Conservation (phyloP, 208 protist species). For the Leishmania guyanensis region DNA sequence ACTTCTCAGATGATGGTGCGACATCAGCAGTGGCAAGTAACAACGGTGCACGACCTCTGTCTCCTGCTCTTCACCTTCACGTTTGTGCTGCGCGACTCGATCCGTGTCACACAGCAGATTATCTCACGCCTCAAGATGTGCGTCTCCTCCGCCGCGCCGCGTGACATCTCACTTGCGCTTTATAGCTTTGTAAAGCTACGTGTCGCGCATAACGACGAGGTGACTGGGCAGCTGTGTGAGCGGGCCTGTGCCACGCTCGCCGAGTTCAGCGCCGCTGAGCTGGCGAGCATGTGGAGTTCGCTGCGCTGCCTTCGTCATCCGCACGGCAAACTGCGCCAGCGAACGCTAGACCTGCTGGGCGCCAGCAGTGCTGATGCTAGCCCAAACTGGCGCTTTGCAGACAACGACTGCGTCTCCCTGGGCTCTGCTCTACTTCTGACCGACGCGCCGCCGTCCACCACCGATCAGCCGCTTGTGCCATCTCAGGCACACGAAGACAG, state of each 20-base stretch:
- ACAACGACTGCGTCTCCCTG: constrained; percentile 33
- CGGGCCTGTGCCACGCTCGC: constrained; percentile 52
- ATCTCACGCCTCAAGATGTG: constrained; percentile 77
- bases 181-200: constrained; percentile 81
- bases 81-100: constrained; percentile 76
- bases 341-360: constrained; percentile 23
- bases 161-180: constrained; percentile 70
- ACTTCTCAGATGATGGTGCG: constrained; percentile 9
- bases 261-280: constrained; percentile 63
- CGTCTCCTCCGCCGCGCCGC: constrained; percentile 44
- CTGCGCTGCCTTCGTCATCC: constrained; percentile 43
- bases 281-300: constrained; percentile 77
- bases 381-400: constrained; percentile 25
- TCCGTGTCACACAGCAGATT: constrained; percentile 82
- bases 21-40: constrained; percentile 39
- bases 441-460: constrained; percentile 2
- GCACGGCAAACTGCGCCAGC: constrained; percentile 17
- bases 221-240: constrained; percentile 68
- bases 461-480: constrained; percentile 11
- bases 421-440: constrained; percentile 31
- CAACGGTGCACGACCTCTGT: constrained; percentile 76
- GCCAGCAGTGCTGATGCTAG: neutral
- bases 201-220: constrained; percentile 51
- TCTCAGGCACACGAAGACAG: neutral
- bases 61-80: constrained; percentile 83